Conservation (phyloP, 139 green algal species). For the Desmodesmus armatus region DNA sequence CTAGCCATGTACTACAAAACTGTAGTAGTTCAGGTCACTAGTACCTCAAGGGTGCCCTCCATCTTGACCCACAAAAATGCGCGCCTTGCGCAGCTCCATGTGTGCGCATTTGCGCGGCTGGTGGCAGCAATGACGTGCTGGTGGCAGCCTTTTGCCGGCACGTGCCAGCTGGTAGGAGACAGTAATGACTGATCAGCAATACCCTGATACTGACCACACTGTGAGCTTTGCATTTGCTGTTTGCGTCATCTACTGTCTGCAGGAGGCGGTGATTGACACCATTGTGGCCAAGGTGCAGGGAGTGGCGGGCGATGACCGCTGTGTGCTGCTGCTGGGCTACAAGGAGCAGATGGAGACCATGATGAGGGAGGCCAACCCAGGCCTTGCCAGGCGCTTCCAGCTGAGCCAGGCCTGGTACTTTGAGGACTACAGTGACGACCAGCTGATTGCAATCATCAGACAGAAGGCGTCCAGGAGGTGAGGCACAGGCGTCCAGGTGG, state of each 20-base stretch:
- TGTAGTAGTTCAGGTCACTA: too few species aligned
- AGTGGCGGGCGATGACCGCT: constrained; percentile 64
- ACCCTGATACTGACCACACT: background rate
- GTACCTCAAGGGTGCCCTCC: too few species aligned
- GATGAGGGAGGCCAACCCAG: constrained; percentile 63
- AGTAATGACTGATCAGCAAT: too few species aligned
- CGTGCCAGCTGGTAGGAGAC: too few species aligned
- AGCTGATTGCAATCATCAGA: constrained; percentile 56
- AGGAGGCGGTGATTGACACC: constrained; percentile 60
- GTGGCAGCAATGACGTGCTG: too few species aligned
- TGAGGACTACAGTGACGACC: constrained; percentile 60
- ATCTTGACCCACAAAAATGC: too few species aligned
- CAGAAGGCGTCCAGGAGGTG: constrained; percentile 37
- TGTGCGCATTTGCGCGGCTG: too few species aligned
- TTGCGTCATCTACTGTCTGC: background rate
- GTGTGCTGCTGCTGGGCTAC: constrained; percentile 69
- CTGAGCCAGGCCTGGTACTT: constrained; percentile 49
- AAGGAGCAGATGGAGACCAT: constrained; percentile 59
- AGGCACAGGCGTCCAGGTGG: background rate
- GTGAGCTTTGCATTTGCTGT: background rate
- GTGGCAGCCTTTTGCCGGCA: too few species aligned
- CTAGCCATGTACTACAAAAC: too few species aligned
- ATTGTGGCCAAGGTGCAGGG: constrained; percentile 68
- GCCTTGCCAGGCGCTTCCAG: constrained; percentile 64
- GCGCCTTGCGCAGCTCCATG: too few species aligned